Base-by-base conservation (phyloP, 495 filamentous ascomycete genomes). In the Xylaria castorea region DNA sequence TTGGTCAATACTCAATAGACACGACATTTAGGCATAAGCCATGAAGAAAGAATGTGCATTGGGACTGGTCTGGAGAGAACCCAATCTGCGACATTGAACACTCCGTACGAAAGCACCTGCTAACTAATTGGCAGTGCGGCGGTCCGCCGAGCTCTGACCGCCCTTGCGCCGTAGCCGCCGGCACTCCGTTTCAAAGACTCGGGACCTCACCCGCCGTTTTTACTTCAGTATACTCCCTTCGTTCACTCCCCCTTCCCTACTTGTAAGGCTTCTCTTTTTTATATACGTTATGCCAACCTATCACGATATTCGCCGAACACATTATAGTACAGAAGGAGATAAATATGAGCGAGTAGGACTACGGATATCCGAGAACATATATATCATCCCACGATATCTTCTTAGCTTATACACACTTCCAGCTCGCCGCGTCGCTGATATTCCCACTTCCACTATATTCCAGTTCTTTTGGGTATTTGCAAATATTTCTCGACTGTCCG, bases 401-500 rank as follows among this genome's bases (percentile, higher is more conserved):
- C 25, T 32, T 38, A 4, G 2, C 22, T 65, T 65, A 73, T 65
- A 74, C 46, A 70, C 75, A 77, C 25, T 60, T 57, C 75, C 75
- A 77, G 50, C 63, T 77, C 40, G 53, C 61, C 9, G 75, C 75
- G 40, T 72, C 66, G 40, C 66, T 74, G 22, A 73, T 32, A 38
- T 73, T 65, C 14, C 75, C 75, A 40, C 42, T 65, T 27, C 75
- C 75, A 7, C 22, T 42, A 62, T 77, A 77, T 55, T 70, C 27
- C 27, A 72, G 66, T 40, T 70, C 53, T 30, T 73, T 68, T 18
- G 75, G 75, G 48, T 66, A 75, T 20, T 74, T 74, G 62, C 75
- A 77, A 42, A 77, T 65, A 65, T 77, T 77, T 20, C 75, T 74
- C 50, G 73, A 71, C n/a, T 68, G 66, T 42, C 70, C 73, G 62